Evolutionary conservation across 1,139 yeast species (phyloP), one percentile per base, ranked within the genome.

Genomic region (Scheffersomyces insectosa): DNA sequence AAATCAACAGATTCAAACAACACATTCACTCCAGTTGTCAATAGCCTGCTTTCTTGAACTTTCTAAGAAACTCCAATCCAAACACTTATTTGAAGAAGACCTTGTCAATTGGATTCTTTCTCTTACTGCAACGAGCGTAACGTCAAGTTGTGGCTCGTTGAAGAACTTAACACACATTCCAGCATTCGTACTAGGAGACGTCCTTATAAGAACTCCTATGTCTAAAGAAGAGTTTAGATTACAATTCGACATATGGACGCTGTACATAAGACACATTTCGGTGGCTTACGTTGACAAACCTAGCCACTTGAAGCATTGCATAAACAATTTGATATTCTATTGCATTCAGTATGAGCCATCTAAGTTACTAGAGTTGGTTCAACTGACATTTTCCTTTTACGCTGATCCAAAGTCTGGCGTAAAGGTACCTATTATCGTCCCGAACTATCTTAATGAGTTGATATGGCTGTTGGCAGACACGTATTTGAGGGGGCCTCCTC

Each of bases 171-270:
- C 60, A 0, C 51, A 60, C n/a, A 67, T 71, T 14, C 79, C 79
- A 0, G 58, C 69, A 1, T 69, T 66, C 48, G 59, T 74, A 2
- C 45, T 66, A 5, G 53, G 63, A 4, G 77, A 73, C 48, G 51
- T 73, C 3, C 50, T 72, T 3, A 48, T 62, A 3, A 56, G 79
- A 36, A 63, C 75, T 1, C 77, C 79, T 0, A 52, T 56, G 43
- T 59, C 66, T 5, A 49, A 50, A 28, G 53, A 58, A 14, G 79
- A 74, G 37, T 55, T 62, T 15, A 48, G 59, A 3, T 56, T 72
- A 11, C 78, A 72, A 47, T 44, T 57, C 7, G 78, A 72, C 40
- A 45, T 75, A 9, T 75, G 78, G 79, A 20, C 36, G 14, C 45
- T 50, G 32, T 58, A 52, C 41, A 49, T 49, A 33, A 42, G 49